Evolutionary conservation across 495 filamentous ascomycete species (phyloP), one percentile per base, ranked within the genome.

Genomic region (Aspergillus sclerotiicarbonarius): DNA sequence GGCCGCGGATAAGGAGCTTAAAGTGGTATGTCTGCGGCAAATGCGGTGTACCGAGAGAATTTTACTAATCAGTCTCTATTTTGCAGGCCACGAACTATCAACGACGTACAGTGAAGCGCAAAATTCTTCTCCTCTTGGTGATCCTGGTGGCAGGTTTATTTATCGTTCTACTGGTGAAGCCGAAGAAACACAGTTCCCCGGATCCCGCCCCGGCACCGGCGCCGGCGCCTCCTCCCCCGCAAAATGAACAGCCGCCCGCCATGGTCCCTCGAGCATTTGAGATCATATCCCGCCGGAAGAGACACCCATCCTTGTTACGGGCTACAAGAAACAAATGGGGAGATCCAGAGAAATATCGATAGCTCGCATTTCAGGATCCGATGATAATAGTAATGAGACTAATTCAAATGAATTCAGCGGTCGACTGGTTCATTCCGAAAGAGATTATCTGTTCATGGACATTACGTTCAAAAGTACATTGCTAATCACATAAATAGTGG

Each of bases 1-100:
- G 69, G 86, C 80, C 18, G 94, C 94, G 8, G 91, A 94, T 58
- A 93, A 92, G 71, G 94, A 98, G 73, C 80, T 98, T 53, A 90
- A 82, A 60, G 85, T 93, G 56, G 90, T 90, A 71, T 62, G 81
- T 75, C 55, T 21, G 30, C 33, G 6, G 15, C 48, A 45, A 19
- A 18, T 32, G 9, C 37, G 39, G 13, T 8, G 45, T 30, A 5
- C 19, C 4, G 6, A 7, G 41, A 44, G 0, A 29, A 52, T 21
- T 20, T 37, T 21, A 55, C 60, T 51, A 37, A 58, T 9, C 12
- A 6, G 6, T 46, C 53, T 58, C 32, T 46, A 21, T 30, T n/a
- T 9, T 39, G 49, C 55, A 86, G 83, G 87, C 88, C 15, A 87
- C 87, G 18, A 84, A 86, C n/a, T 97, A 96, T 64, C 94, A 98